Conservation (phyloP, 805 yeast species). For the Kodamaea hsintzibuensis region DNA sequence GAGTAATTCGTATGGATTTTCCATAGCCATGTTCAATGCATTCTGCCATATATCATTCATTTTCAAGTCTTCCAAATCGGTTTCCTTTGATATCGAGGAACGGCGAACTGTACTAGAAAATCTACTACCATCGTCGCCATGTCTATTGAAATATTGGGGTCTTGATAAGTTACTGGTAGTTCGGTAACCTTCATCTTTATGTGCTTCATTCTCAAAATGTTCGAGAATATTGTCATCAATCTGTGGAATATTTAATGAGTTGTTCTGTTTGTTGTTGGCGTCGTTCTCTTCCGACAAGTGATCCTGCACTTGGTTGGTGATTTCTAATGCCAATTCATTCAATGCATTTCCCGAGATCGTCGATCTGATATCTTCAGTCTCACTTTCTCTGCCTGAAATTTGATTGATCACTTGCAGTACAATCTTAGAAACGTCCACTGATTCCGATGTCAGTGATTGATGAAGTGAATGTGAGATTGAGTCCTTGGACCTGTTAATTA, state of each 20-base stretch:
- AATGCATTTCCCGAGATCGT: constrained; percentile 23
- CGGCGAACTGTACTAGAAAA: background rate
- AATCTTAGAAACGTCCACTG: constrained; percentile 21
- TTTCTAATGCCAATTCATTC: constrained; percentile 31
- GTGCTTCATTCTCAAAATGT: constrained; percentile 37
- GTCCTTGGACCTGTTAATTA: constrained; percentile 9
- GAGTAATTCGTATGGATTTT: constrained; percentile 53
- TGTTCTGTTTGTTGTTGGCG: constrained; percentile 8
- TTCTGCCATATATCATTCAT: constrained; percentile 74
- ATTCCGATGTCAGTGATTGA: background rate
- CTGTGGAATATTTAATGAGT: constrained; percentile 27
- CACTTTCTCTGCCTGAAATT: constrained; percentile 15
- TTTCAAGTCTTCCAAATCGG: constrained; percentile 53
- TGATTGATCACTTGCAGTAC: constrained; percentile 30
- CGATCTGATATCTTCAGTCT: background rate
- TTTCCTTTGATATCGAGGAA: constrained; percentile 24
- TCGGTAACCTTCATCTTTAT: constrained; percentile 19
- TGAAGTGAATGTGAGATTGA: background rate
- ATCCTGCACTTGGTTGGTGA: constrained; percentile 31
- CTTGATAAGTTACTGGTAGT: background rate
- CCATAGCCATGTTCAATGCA: constrained; percentile 76
- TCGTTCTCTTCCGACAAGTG: constrained; percentile 22
- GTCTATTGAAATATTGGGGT: background rate
- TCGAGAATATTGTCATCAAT: constrained; percentile 37
- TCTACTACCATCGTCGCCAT: background rate